Conservation (phyloP, 345 rosid genomes). For the Eucalyptus sp. region DNA sequence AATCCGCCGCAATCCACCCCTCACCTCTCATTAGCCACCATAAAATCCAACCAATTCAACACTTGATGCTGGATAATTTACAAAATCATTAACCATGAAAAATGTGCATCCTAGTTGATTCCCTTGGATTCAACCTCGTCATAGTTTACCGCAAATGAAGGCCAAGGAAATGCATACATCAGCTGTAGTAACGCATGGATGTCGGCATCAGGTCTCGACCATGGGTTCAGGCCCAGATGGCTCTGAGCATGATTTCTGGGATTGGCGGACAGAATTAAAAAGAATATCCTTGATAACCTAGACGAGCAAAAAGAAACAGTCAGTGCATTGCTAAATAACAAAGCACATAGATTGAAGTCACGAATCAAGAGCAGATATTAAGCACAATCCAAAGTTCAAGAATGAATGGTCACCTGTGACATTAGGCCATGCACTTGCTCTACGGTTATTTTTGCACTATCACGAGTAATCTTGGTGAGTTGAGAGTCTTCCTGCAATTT, state of each 20-base stretch:
- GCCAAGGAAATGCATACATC: background rate
- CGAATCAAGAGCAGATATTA: background rate
- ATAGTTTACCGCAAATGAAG: background rate
- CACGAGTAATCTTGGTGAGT: slow-evolving; percentile 95
- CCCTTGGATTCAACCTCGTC: slow-evolving; percentile 10
- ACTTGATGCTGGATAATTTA: background rate
- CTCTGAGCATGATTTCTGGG: slow-evolving; percentile 36
- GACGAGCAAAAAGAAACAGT: background rate
- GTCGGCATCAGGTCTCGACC: slow-evolving; percentile 57
- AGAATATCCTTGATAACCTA: slow-evolving; percentile 96
- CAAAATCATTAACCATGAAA: background rate
- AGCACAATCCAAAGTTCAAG: background rate
- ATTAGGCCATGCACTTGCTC: slow-evolving; percentile 98
- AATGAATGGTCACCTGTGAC: slow-evolving; percentile 70
- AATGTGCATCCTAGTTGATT: background rate
- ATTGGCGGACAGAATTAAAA: slow-evolving; percentile 73
- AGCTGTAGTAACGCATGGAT: background rate
- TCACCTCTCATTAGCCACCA: background rate
- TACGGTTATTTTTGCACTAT: slow-evolving; percentile 91
- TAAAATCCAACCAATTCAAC: background rate
- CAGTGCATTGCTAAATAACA: background rate
- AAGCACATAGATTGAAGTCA: background rate
- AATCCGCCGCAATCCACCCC: background rate
- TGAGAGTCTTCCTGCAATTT: slow-evolving; percentile 85
- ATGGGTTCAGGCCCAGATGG: slow-evolving; percentile 84